Conservation (phyloP, 345 rosid genomes). For the Reutealis trisperma region DNA sequence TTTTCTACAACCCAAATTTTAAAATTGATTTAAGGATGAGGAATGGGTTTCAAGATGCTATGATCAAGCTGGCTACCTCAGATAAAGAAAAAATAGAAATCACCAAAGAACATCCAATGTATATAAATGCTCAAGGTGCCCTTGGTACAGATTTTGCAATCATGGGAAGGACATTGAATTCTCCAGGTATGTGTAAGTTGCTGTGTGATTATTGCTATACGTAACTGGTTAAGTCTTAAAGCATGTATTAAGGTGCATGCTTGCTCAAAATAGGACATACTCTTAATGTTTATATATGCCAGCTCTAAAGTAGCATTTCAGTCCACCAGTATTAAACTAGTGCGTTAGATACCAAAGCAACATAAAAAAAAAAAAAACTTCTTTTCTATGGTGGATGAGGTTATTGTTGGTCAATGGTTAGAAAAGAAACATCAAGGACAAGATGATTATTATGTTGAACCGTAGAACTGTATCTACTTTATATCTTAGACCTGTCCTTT, state of each 20-base stretch:
- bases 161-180: constrained; percentile 63
- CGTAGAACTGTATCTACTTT: constrained; percentile 1
- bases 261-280: background rate
- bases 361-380: background rate
- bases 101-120: constrained; percentile 55
- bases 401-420: background rate
- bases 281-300: background rate
- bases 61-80: constrained; percentile 51
- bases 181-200: constrained; percentile 46
- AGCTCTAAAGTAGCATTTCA: background rate
- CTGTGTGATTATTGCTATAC: background rate
- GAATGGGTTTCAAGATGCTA: constrained; percentile 70
- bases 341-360: background rate
- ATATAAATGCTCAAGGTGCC: constrained; percentile 56
- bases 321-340: background rate
- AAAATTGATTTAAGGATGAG: constrained; percentile 53
- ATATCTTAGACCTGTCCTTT: background rate
- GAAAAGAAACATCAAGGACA: background rate
- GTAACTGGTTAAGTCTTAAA: background rate
- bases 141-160: constrained; percentile 63
- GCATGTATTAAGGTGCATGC: background rate
- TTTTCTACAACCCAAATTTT: constrained; percentile 53
- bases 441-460: background rate
- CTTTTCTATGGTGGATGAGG: background rate
- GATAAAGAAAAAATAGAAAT: constrained; percentile 48